Base-by-base conservation (phyloP, 2,329 filamentous ascomycete genomes). In the Aspergillus fijiensis region DNA sequence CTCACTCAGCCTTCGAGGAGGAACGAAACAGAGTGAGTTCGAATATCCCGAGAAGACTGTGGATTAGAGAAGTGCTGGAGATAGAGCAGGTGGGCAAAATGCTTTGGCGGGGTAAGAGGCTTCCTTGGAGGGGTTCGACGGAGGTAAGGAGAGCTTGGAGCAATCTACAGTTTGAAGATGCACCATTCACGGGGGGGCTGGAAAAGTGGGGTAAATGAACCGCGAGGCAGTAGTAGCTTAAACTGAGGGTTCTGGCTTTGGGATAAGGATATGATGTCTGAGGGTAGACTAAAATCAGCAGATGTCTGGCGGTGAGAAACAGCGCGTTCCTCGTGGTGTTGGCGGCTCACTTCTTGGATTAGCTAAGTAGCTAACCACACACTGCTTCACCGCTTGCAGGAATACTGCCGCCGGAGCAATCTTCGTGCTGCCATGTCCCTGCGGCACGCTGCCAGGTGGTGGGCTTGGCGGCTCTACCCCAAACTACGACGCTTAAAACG, bases 81-180 rank as follows among this genome's bases (percentile, higher is more conserved):
- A 60, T 63, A 61, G 59, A 47, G 21, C 23, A 58, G 55, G 47
- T 56, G 42, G 45, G 51, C 55, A 60, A 59, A 58, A 63, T 60
- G 62, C 62, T 67, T 29, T 65, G 65, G 70, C 67, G 68, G 71
- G 72, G 69, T 71, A 63, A 61, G 63, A 64, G 64, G 55, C 58
- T 65, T 60, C 54, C 52, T 66, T 66, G 63, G 67, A 69, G 67
- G 67, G 67, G 67, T 67, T 63, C 55, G 63, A 58, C 57, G 57
- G 59, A 63, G 58, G 62, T 49, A 55, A 56, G 33, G 58, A 42
- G 60, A 51, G 50, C 55, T 58, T 57, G 49, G 49, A 63, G 55
- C 56, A 62, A 55, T 52, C 19, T 59, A 55, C 58, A 31, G 50
- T 49, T 56, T 60, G 57, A 59, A 21, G 42, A 57, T 54, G 49